Evolutionary conservation across 176 grass and related monocot species (phyloP).

Genomic region (Echinochloa phyllopogon): DNA sequence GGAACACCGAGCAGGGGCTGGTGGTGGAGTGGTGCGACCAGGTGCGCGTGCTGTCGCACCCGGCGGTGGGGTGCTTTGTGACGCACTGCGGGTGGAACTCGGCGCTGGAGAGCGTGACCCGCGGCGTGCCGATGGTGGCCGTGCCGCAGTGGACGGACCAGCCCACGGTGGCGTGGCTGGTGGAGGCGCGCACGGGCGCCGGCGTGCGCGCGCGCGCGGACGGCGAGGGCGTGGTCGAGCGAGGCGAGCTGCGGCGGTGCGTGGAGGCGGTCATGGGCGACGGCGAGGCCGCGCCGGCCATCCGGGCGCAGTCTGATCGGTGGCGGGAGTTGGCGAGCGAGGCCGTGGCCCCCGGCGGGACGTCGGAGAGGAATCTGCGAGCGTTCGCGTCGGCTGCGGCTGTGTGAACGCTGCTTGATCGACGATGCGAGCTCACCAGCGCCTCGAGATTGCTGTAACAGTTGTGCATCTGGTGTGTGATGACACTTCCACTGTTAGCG

Average conservation of each 20-base stretch:
- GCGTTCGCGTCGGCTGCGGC: conserved; percentile 29
- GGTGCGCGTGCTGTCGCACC: conserved; percentile 57
- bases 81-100: conserved; percentile 88
- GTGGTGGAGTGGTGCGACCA: conserved; percentile 84
- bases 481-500: neutral
- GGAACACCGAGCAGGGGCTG: neutral
- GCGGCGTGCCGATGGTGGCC: conserved; percentile 58
- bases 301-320: conserved; percentile 14
- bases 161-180: conserved; percentile 55
- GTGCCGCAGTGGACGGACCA: conserved; percentile 63
- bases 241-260: conserved; percentile 53
- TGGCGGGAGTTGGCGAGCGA: neutral
- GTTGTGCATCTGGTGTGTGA: neutral
- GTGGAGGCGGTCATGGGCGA: conserved; percentile 47
- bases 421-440: no score
- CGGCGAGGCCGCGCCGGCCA: conserved; percentile 2
- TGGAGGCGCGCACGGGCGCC: conserved; percentile 47
- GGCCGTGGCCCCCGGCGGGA: neutral
- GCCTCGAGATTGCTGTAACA: neutral
- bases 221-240: conserved; percentile 30
- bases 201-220: conserved; percentile 43
- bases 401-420: neutral
- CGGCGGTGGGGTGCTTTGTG: conserved; percentile 67
- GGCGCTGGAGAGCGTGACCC: conserved; percentile 46
- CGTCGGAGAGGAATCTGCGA: conserved; percentile 47